Percentiles rank a stretch among this genome's conserved stretches.
phyloP scores from a whole-genome alignment of 345 rosid species.

The Punica granatum region DNA sequence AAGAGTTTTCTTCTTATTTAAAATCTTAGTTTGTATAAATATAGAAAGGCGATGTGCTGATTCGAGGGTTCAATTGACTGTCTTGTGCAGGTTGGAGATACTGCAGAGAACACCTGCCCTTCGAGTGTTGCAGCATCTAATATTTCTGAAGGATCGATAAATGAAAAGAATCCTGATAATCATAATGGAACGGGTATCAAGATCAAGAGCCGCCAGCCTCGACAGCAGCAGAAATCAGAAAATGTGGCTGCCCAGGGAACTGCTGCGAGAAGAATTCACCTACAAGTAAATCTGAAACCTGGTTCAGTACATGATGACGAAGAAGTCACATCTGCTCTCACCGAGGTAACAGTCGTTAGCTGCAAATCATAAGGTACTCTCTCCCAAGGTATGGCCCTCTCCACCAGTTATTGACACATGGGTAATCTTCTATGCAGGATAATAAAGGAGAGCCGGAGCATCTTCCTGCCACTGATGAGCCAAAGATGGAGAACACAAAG shows the following conservation, averaged over 20 bases:
- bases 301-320: conserved; percentile 7
- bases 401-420: neutral
- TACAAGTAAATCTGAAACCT: conserved; percentile 20
- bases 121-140: neutral
- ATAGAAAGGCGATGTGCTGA: neutral
- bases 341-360: conserved; percentile 32
- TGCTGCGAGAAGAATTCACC: conserved; percentile 56
- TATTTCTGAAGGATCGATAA: conserved; percentile 8
- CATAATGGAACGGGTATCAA: conserved; percentile 36
- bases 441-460: conserved; percentile 12
- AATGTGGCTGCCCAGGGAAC: conserved; percentile 37
- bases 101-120: neutral
- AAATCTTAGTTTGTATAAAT: no score
- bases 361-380: neutral
- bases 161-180: conserved; percentile 23
- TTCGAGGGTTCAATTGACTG: neutral
- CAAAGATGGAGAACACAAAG: conserved; percentile 8
- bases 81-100: conserved; percentile 13
- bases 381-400: neutral
- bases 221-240: conserved; percentile 17
- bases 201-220: conserved; percentile 39
- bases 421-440: conserved; percentile 23
- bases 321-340: conserved; percentile 24
- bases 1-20: neutral
- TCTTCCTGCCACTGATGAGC: conserved; percentile 7